Percentiles rank a stretch among this genome's conserved stretches.
phyloP scores from a whole-genome alignment of 2,329 filamentous ascomycete genomes.

The Acarospora socialis region DNA sequence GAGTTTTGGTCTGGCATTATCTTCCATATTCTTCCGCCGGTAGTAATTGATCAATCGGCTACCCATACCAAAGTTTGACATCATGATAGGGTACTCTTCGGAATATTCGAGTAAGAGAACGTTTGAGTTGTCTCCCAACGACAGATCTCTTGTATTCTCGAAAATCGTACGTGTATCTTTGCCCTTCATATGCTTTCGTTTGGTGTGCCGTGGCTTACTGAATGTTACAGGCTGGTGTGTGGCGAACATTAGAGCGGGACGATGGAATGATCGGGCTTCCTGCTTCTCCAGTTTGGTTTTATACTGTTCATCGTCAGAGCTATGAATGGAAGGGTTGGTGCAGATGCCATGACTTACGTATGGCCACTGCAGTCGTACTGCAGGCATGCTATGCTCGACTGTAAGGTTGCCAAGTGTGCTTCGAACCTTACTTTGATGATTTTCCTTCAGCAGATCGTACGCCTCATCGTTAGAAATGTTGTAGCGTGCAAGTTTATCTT shows the following conservation, averaged over 20 bases:
- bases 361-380: conserved; percentile 80
- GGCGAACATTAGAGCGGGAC: conserved; percentile 61
- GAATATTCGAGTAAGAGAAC: conserved; percentile 88
- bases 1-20: conserved; percentile 58
- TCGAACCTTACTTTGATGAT: conserved; percentile 89
- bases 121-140: conserved; percentile 75
- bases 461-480: conserved; percentile 94
- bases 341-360: conserved; percentile 37
- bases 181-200: conserved; percentile 70
- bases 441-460: conserved; percentile 91
- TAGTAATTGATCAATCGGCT: conserved; percentile 96
- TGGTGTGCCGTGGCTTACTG: conserved; percentile 55
- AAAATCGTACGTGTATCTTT: conserved; percentile 68
- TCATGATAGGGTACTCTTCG: conserved; percentile 77
- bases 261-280: conserved; percentile 69
- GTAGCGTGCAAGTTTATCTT: conserved; percentile 66
- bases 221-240: conserved; percentile 58
- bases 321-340: background rate
- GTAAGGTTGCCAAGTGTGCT: conserved; percentile 80
- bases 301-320: conserved; percentile 37
- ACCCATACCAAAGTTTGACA: conserved; percentile 97
- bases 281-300: conserved; percentile 63
- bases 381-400: conserved; percentile 90
- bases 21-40: conserved; percentile 66
- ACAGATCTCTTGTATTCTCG: conserved; percentile 64